These are phyloP conservation scores for Alternaria metachromatica DNA, from an alignment of 2,329 filamentous ascomycete species.

Conservation along the genomic window DNA sequence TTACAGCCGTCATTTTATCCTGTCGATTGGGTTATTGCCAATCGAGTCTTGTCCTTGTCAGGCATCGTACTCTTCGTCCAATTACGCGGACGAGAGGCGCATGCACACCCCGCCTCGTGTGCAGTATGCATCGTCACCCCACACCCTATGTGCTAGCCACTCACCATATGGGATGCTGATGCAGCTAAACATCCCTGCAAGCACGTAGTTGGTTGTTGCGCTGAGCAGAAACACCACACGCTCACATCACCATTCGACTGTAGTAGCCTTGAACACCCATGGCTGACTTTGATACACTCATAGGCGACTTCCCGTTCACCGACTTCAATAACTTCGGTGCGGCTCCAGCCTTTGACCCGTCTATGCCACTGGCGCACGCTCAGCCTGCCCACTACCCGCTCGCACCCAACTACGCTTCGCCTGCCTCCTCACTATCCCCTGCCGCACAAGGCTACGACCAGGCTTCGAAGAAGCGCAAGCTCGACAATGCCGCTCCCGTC, in stretches of 20 bases:
- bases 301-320: slow-evolving; percentile 55
- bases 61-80: slow-evolving; percentile 26
- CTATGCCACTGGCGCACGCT: slow-evolving; percentile 37
- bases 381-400: slow-evolving; percentile 35
- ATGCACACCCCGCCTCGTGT: slow-evolving; percentile 37
- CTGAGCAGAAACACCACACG: slow-evolving; percentile 19
- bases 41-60: slow-evolving; percentile 16
- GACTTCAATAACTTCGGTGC: slow-evolving; percentile 53
- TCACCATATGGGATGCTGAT: slow-evolving; percentile 25
- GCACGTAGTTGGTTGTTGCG: slow-evolving; percentile 47
- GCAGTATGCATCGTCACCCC: slow-evolving; percentile 37
- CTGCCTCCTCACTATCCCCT: slow-evolving; percentile 40
- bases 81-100: slow-evolving; percentile 26
- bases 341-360: slow-evolving; percentile 41
- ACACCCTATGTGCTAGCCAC: slow-evolving; percentile 32
- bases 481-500: slow-evolving; percentile 44
- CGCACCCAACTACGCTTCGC: slow-evolving; percentile 37
- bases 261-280: slow-evolving; percentile 24
- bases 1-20: slow-evolving; percentile 9
- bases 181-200: slow-evolving; percentile 35
- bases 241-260: slow-evolving; percentile 14
- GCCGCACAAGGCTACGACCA: slow-evolving; percentile 36
- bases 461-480: slow-evolving; percentile 56
- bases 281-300: slow-evolving; percentile 46
- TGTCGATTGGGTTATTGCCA: slow-evolving; percentile 13